These are phyloP conservation scores for Limnanthes douglasii DNA, from an alignment of 345 rosid species.

Conservation along the genomic window DNA sequence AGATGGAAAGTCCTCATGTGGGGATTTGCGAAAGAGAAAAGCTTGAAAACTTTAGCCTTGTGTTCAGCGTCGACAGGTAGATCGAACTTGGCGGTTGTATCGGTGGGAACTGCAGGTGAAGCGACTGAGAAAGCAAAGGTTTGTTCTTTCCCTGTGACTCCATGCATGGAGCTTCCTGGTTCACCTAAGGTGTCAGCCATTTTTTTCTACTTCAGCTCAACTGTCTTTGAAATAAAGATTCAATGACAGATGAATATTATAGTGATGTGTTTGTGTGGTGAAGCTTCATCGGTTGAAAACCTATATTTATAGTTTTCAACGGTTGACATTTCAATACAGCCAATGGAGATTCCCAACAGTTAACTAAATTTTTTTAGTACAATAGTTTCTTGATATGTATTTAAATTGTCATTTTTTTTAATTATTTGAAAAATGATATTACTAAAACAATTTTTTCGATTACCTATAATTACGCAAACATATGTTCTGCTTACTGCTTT, in stretches of 20 bases:
- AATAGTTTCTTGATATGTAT: constrained; percentile 2
- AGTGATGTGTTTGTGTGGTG: constrained; percentile 1
- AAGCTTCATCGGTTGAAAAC: neutral
- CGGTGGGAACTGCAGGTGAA: constrained; percentile 31
- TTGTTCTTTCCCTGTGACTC: constrained; percentile 48
- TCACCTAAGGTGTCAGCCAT: constrained; percentile 15
- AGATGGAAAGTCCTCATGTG: constrained; percentile 77
- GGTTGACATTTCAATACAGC: constrained; percentile 6
- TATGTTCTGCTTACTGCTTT: too few relatives aligned
- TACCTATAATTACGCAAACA: neutral
- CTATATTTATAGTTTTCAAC: constrained; percentile 8
- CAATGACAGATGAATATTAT: too few relatives aligned
- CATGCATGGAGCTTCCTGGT: constrained; percentile 68
- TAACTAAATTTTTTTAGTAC: constrained; percentile 6
- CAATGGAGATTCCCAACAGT: constrained; percentile 16
- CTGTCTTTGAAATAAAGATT: neutral
- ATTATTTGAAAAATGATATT: constrained; percentile 4
- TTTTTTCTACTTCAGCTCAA: neutral
- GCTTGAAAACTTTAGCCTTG: constrained; percentile 46
- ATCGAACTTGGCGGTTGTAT: constrained; percentile 32
- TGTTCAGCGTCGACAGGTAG: constrained; percentile 60
- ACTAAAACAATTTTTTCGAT: neutral
- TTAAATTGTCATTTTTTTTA: neutral
- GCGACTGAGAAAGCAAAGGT: constrained; percentile 42
- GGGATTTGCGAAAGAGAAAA: constrained; percentile 47